Percentiles rank a stretch among this genome's conserved stretches.
phyloP scores from a whole-genome alignment of 2,329 filamentous ascomycete genomes.

The Alternaria postmessia region DNA sequence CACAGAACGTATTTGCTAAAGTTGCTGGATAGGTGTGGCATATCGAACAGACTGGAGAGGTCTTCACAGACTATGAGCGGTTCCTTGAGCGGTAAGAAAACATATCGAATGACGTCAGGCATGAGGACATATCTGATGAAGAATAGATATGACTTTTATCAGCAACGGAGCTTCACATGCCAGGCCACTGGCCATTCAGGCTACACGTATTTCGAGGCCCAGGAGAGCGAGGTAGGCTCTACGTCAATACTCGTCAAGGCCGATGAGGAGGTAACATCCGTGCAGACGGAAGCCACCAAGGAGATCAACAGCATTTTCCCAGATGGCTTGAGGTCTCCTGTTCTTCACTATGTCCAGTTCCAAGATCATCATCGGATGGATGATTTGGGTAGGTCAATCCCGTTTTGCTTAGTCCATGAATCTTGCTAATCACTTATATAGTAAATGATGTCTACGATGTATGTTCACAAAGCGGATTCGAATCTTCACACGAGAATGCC shows the following conservation, averaged over 20 bases:
- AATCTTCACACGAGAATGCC: background rate
- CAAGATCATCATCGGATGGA: conserved; percentile 81
- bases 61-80: conserved; percentile 87
- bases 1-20: conserved; percentile 38
- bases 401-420: too few relatives aligned
- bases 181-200: conserved; percentile 94
- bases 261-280: conserved; percentile 41
- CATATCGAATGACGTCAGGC: conserved; percentile 31
- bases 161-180: conserved; percentile 91
- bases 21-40: conserved; percentile 76
- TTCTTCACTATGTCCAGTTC: conserved; percentile 92
- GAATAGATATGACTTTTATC: conserved; percentile 87
- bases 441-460: conserved; percentile 21
- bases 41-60: conserved; percentile 87
- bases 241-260: conserved; percentile 33
- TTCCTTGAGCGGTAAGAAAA: conserved; percentile 79
- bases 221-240: conserved; percentile 82
- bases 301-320: conserved; percentile 94
- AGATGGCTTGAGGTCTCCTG: conserved; percentile 87
- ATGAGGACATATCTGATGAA: conserved; percentile 26
- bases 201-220: conserved; percentile 89
- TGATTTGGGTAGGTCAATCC: conserved; percentile 66
- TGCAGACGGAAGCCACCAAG: conserved; percentile 70
- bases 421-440: conserved; percentile 47
- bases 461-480: background rate